These are phyloP conservation scores for Zostera marina DNA, from an alignment of 116 monocot species.

Conservation along the genomic window DNA sequence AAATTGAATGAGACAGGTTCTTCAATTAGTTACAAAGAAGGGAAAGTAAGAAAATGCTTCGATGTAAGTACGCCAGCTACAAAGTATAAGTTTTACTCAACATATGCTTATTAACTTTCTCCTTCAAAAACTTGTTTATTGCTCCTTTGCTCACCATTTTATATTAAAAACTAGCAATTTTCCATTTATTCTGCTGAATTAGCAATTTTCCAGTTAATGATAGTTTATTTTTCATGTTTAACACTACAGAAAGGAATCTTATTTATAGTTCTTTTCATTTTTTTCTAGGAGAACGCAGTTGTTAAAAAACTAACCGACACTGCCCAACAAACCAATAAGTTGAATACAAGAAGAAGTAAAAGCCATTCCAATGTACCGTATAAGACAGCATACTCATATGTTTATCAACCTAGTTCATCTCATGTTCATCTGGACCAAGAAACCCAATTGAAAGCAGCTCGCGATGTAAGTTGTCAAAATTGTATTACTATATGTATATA, in stretches of 20 bases:
- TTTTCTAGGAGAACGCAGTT: conserved; percentile 43
- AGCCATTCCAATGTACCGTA: conserved; percentile 15
- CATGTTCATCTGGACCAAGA: conserved; percentile 47
- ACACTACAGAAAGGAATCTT: background rate
- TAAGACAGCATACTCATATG: conserved; percentile 12
- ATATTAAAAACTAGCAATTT: background rate
- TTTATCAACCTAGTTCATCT: conserved; percentile 4
- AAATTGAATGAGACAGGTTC: conserved; percentile 42
- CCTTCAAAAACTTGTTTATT: background rate
- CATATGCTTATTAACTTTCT: background rate
- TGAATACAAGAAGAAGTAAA: conserved; percentile 65
- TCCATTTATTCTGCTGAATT: background rate
- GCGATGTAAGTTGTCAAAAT: conserved; percentile 94
- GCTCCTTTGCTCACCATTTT: background rate
- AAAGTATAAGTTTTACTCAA: too few species aligned
- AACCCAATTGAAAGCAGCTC: conserved; percentile 92
- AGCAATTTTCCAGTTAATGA: background rate
- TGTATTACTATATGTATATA: conserved; percentile 24
- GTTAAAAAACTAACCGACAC: conserved; percentile 51
- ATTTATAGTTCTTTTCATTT: conserved; percentile 2
- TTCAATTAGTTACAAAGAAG: conserved; percentile 63
- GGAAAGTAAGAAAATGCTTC: conserved; percentile 55
- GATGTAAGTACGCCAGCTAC: conserved; percentile 37
- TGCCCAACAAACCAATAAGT: conserved; percentile 66
- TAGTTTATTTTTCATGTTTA: background rate